Base-by-base conservation (phyloP, 2,329 filamentous ascomycete genomes). In the Nannizziopsis arthrosporioides region DNA sequence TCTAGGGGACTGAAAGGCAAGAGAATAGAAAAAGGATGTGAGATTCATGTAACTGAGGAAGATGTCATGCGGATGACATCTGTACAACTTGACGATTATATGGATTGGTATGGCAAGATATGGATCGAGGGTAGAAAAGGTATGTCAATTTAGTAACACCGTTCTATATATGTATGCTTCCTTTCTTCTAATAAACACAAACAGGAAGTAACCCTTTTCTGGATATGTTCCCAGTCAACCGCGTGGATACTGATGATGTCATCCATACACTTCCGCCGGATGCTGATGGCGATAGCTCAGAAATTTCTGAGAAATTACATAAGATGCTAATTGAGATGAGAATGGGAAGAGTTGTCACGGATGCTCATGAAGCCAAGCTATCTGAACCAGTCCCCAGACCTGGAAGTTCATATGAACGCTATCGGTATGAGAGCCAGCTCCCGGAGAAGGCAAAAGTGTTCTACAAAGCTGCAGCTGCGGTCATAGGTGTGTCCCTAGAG, bases 51-150 rank as follows among this genome's bases (percentile, higher is more conserved):
- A 17, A 75, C 71, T 5, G 80, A 84, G 48, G 66, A 69, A 3
- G 76, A 86, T 55, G 74, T 85, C 7, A 72, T 81, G 36, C 62
- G 68, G 1, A 81, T 89, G 77, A 71, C 68, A 2, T 66, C 72
- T 4, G 66, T 73, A 17, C 74, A 83, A 53, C 67, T 90, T 34
- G 84, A 89, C 57, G 76, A 83, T 51, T 90, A 88, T 58, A 72
- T 93, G 64, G 78, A 86, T 63, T 92, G 84, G 80, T 89, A 84
- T 60, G 80, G 85, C 59, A 72, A 73, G 49, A 82, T 74, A 39
- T 85, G 80, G 71, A 55, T 69, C 32, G 46, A 48, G 22, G 63
- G 67, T 44, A 59, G 44, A 31, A 61, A 56, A 56, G 51, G 63
- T 64, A 47, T 12, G 55, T 17, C n/a, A 18, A 22, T 42, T 35